phyloP scores from a whole-genome alignment of 2,329 filamentous ascomycete species.

The Fusarium sp. region DNA sequence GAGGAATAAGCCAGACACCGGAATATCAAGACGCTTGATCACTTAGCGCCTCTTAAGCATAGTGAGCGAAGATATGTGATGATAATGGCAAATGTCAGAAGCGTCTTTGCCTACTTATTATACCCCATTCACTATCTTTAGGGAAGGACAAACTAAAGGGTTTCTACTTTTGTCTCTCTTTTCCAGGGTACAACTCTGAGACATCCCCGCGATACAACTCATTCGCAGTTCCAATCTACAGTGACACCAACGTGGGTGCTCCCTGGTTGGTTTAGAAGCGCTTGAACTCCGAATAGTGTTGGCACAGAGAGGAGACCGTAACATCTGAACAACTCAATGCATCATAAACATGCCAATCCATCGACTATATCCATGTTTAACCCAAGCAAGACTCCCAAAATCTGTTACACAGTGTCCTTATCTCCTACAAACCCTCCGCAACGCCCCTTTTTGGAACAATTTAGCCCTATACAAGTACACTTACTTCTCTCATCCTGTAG shows the following conservation, averaged over 20 bases:
- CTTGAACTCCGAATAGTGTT: neutral
- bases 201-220: neutral
- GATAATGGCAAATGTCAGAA: neutral
- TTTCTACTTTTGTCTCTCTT: neutral
- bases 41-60: neutral
- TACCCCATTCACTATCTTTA: neutral
- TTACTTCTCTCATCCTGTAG: neutral
- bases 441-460: slow-evolving; percentile 7
- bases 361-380: neutral
- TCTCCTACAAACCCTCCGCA: neutral
- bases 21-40: neutral
- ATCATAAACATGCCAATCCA: neutral
- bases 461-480: neutral
- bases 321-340: neutral
- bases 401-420: slow-evolving; percentile 9
- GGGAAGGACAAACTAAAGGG: neutral
- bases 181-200: neutral
- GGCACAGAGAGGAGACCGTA: neutral
- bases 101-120: neutral
- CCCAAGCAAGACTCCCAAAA: slow-evolving; percentile 34
- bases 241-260: neutral
- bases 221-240: neutral
- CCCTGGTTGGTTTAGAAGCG: neutral
- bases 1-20: neutral
- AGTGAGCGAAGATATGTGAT: too few relatives aligned